These are phyloP conservation scores for Gillenia trifoliata DNA, from an alignment of 306 rosid genomes.

Conservation along the genomic window DNA sequence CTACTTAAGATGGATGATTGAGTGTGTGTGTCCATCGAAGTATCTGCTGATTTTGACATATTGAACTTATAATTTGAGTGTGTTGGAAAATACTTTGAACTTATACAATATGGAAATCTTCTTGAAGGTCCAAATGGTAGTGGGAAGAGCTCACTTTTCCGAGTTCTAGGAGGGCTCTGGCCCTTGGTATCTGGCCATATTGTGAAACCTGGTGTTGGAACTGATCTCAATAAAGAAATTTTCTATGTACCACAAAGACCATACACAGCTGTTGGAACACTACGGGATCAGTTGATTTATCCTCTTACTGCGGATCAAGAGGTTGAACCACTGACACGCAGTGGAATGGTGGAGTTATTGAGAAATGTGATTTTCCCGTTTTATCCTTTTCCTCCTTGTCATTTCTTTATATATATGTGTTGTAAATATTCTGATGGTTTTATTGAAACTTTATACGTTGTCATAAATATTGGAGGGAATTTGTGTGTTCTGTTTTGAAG, in stretches of 20 bases:
- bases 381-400: slow-evolving; percentile 14
- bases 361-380: slow-evolving; percentile 51
- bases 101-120: slow-evolving; percentile 18
- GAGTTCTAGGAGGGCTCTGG: slow-evolving; percentile 99
- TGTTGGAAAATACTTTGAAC: slow-evolving; percentile 17
- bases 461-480: slow-evolving; percentile 15
- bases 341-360: slow-evolving; percentile 84
- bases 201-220: slow-evolving; percentile 94
- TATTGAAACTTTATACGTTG: slow-evolving; percentile 15
- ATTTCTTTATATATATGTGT: slow-evolving; percentile 8
- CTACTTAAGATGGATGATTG: neutral
- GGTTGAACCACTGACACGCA: slow-evolving; percentile 66
- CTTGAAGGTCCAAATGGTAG: slow-evolving; percentile 98
- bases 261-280: slow-evolving; percentile 98
- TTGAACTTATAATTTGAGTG: neutral
- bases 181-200: slow-evolving; percentile 90
- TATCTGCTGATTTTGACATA: neutral
- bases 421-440: neutral
- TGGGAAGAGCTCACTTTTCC: slow-evolving; percentile 98
- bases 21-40: neutral
- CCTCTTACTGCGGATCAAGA: slow-evolving; percentile 76
- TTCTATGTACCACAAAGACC: slow-evolving; percentile 99
- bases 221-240: slow-evolving; percentile 97
- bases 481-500: slow-evolving; percentile 32
- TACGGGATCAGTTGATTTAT: slow-evolving; percentile 95